Evolutionary conservation across 306 rosid genomes (phyloP).

Genomic region (Morella rubra): DNA sequence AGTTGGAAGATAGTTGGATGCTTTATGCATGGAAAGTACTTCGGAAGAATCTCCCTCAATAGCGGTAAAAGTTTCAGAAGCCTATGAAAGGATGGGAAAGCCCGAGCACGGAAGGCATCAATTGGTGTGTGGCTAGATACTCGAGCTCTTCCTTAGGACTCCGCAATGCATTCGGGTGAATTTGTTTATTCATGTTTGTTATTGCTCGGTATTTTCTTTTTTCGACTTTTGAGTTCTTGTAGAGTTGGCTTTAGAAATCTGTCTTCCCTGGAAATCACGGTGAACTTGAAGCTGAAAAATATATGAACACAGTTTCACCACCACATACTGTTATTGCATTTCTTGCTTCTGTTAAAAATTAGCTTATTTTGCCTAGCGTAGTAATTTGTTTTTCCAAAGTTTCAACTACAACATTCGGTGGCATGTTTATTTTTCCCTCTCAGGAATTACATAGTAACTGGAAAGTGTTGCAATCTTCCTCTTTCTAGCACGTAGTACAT

Average conservation of each 20-base stretch:
- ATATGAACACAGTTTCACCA: slow-evolving; percentile 31
- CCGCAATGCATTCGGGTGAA: slow-evolving; percentile 41
- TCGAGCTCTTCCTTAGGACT: slow-evolving; percentile 33
- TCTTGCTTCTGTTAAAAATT: slow-evolving; percentile 35
- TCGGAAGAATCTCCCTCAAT: slow-evolving; percentile 14
- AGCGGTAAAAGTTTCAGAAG: slow-evolving; percentile 19
- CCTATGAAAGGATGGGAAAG: slow-evolving; percentile 24
- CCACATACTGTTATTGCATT: slow-evolving; percentile 31
- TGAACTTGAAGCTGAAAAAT: slow-evolving; percentile 39
- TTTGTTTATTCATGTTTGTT: slow-evolving; percentile 66
- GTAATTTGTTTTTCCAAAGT: background rate
- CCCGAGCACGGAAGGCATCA: slow-evolving; percentile 6
- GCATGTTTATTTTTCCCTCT: slow-evolving; percentile 12
- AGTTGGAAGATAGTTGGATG: slow-evolving; percentile 24
- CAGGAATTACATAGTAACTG: background rate
- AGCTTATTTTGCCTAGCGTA: slow-evolving; percentile 15
- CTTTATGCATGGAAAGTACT: slow-evolving; percentile 25
- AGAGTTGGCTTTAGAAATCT: slow-evolving; percentile 62
- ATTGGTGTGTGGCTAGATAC: slow-evolving; percentile 34
- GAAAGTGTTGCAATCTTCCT: background rate
- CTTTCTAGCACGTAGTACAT: background rate
- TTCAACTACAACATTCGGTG: slow-evolving; percentile 1
- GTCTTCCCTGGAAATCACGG: slow-evolving; percentile 46
- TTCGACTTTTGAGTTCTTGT: slow-evolving; percentile 45
- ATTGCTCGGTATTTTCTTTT: slow-evolving; percentile 48